Conservation (phyloP, 306 rosid species). For the Prinsepia uniflora region DNA sequence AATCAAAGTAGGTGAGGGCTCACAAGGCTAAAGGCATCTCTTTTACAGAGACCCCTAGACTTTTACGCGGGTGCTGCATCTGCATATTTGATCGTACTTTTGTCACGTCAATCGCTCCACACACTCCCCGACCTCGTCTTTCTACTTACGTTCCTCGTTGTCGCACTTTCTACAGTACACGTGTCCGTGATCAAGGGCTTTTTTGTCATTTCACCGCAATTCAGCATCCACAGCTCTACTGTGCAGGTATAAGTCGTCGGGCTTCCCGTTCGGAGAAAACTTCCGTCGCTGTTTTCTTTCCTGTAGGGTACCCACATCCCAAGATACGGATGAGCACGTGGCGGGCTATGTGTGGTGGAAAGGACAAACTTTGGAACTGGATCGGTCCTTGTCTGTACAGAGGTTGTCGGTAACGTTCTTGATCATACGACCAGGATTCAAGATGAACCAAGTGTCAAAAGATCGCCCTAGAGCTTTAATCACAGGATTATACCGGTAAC, state of each 20-base stretch:
- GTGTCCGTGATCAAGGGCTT: constrained; percentile 3
- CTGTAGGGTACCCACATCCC: not conserved
- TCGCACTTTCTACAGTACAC: not conserved
- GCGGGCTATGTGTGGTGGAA: not conserved
- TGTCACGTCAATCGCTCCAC: constrained; percentile 45
- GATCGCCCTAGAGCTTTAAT: constrained; percentile 1
- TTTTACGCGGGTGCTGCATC: constrained; percentile 57
- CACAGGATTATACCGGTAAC: not conserved
- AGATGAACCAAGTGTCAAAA: constrained; percentile 17
- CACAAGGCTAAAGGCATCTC: constrained; percentile 4
- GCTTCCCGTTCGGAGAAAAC: not conserved
- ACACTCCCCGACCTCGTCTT: constrained; percentile 40
- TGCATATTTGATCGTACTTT: constrained; percentile 75
- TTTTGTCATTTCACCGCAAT: not conserved
- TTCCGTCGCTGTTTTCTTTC: not conserved
- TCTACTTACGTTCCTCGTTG: constrained; percentile 1
- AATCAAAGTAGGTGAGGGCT: not conserved
- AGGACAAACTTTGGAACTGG: constrained; percentile 55
- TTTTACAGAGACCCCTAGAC: constrained; percentile 46
- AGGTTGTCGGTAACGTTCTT: constrained; percentile 23
- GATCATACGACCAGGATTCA: constrained; percentile 43
- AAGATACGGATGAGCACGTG: constrained; percentile 23
- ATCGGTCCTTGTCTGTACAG: constrained; percentile 73
- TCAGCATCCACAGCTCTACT: not conserved
- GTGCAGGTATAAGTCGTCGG: not conserved